Conservation (phyloP, 768 basidiomycete species). For the Amanita molliuscula region DNA sequence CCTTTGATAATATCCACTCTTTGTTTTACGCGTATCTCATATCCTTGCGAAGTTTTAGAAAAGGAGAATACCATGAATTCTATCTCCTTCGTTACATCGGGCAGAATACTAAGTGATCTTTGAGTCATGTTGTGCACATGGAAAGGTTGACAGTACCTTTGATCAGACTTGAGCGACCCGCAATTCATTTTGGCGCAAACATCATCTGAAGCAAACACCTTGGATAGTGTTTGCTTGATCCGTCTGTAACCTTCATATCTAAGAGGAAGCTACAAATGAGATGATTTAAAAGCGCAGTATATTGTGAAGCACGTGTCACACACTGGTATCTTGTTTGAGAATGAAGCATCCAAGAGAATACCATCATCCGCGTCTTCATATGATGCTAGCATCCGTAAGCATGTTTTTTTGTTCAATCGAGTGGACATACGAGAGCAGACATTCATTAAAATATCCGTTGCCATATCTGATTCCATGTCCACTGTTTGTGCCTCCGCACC, state of each 20-base stretch:
- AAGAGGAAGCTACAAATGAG: not conserved
- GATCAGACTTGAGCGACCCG: not conserved
- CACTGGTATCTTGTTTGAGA: conserved; percentile 34
- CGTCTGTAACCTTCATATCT: not conserved
- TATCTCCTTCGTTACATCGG: conserved; percentile 28
- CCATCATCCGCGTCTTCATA: conserved; percentile 10
- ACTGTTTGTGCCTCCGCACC: not conserved
- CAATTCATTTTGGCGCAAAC: not conserved
- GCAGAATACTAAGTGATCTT: conserved; percentile 24
- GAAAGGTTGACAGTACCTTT: not conserved
- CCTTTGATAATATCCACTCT: conserved; percentile 25
- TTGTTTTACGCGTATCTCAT: conserved; percentile 24
- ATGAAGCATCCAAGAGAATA: conserved; percentile 18
- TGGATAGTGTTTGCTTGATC: conserved; percentile 2
- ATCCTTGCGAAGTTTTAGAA: conserved; percentile 41
- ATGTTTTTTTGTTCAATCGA: not conserved
- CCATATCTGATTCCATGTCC: not conserved
- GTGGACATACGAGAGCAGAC: not conserved
- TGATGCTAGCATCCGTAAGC: conserved; percentile 1
- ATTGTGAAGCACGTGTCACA: not conserved
- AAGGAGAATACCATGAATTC: conserved; percentile 40
- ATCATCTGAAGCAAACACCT: conserved; percentile 1
- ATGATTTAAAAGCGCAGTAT: not conserved
- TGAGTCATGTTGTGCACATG: not conserved
- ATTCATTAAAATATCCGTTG: not conserved